These are phyloP conservation scores for Aspergillus ustus DNA, from an alignment of 2,329 filamentous ascomycete species.

Conservation along the genomic window DNA sequence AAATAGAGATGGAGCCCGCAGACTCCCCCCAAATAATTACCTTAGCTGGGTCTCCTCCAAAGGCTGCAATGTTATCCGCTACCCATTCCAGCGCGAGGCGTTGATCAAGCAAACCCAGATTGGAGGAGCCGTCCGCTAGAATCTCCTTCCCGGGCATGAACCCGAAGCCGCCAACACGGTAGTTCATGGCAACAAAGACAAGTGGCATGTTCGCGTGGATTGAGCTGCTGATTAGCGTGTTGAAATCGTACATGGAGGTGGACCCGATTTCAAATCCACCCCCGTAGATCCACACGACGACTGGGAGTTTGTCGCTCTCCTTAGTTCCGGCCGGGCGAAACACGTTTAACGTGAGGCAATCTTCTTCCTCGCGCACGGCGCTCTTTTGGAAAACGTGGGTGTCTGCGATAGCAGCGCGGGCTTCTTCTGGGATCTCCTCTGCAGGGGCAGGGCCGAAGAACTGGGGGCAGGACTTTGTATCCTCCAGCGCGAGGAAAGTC, in stretches of 20 bases:
- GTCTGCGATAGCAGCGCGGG: conserved; percentile 39
- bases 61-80: conserved; percentile 74
- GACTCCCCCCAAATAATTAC: conserved; percentile 81
- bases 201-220: conserved; percentile 64
- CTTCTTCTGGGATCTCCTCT: conserved; percentile 47
- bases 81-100: conserved; percentile 75
- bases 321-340: conserved; percentile 62
- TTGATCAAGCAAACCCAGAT: conserved; percentile 75
- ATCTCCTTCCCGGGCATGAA: conserved; percentile 73
- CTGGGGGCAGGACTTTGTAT: conserved; percentile 71
- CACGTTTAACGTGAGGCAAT: conserved; percentile 67
- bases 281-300: conserved; percentile 73
- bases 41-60: conserved; percentile 76
- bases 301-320: conserved; percentile 63
- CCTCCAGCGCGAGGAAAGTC: conserved; percentile 63
- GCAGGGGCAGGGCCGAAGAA: conserved; percentile 63
- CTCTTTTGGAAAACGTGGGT: conserved; percentile 61
- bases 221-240: conserved; percentile 40
- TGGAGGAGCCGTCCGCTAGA: conserved; percentile 68
- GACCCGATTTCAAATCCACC: conserved; percentile 60
- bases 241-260: conserved; percentile 42
- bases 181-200: conserved; percentile 77
- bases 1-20: conserved; percentile 72
- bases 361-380: conserved; percentile 59
- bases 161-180: conserved; percentile 75